A percentile compares a stretch with the other conserved stretches of the same genome.
Conservation (phyloP, 2,329 filamentous ascomycete species). For the Pestalotiopsis sp. region DNA sequence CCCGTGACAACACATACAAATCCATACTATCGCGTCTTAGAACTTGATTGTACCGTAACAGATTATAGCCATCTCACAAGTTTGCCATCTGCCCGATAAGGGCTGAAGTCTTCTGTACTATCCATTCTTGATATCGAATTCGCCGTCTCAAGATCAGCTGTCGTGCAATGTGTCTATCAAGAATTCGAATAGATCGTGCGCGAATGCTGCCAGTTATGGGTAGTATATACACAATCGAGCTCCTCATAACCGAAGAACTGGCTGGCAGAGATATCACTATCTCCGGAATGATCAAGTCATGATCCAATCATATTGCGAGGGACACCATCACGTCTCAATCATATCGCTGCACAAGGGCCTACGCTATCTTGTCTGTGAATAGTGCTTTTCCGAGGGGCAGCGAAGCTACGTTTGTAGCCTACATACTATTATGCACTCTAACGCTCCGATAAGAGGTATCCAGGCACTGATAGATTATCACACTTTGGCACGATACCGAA, state of each 20-base stretch:
- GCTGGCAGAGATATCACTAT: neutral
- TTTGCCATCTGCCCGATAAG: conserved; percentile 25
- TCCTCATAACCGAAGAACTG: neutral
- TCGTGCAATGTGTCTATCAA: too few relatives aligned
- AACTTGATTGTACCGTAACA: conserved; percentile 1
- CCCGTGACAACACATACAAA: conserved; percentile 69
- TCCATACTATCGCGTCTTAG: conserved; percentile 51
- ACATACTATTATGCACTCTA: neutral
- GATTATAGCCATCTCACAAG: conserved; percentile 26
- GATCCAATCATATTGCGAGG: conserved; percentile 5
- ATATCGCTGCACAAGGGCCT: neutral
- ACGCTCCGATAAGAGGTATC: neutral
- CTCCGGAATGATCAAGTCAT: neutral
- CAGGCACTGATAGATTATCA: too few relatives aligned
- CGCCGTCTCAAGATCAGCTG: too few relatives aligned
- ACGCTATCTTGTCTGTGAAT: conserved; percentile 8
- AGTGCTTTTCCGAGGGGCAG: conserved; percentile 21
- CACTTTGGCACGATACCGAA: too few relatives aligned
- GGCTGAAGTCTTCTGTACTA: conserved; percentile 23
- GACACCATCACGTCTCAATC: neutral
- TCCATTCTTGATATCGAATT: conserved; percentile 17
- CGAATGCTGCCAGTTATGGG: too few relatives aligned
- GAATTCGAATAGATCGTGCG: too few relatives aligned
- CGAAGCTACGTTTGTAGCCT: neutral
- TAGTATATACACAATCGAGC: too few relatives aligned